Evolutionary conservation across 2,329 filamentous ascomycete genomes (phyloP).

Genomic region (Zymoseptoria pseudotritici): DNA sequence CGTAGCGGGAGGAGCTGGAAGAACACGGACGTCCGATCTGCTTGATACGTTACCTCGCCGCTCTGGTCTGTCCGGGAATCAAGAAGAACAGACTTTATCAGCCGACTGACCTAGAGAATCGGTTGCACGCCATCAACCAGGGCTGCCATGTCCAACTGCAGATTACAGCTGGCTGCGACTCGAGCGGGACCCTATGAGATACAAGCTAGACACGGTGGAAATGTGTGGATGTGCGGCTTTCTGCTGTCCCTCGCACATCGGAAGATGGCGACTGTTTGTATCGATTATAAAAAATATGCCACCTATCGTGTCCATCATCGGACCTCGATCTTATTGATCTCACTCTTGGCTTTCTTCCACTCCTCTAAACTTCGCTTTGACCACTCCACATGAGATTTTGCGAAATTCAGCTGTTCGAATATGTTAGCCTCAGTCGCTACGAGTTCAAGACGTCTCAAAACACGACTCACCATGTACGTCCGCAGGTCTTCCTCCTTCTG

Average conservation of each 20-base stretch:
- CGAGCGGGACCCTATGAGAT: neutral
- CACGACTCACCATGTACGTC: constrained; percentile 78
- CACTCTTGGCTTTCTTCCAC: constrained; percentile 82
- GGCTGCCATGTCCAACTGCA: neutral
- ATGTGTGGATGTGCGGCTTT: neutral
- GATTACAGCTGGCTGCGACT: neutral
- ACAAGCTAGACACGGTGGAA: neutral
- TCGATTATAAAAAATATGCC: neutral
- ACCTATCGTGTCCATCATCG: constrained; percentile 2
- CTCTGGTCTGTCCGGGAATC: neutral
- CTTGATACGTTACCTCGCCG: neutral
- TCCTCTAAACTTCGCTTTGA: constrained; percentile 83
- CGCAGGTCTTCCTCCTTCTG: constrained; percentile 94
- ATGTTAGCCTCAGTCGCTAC: constrained; percentile 2
- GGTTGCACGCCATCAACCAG: neutral
- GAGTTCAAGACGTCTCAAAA: neutral
- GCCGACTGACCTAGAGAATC: neutral
- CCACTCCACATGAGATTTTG: constrained; percentile 89
- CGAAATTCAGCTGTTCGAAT: constrained; percentile 69
- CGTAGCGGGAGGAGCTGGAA: neutral
- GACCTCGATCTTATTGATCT: constrained; percentile 77
- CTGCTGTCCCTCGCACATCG: neutral
- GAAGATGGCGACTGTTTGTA: neutral
- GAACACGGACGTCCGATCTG: neutral
- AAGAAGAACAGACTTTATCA: neutral